Evolutionary conservation across 176 grass and related monocot species (phyloP).

Genomic region (Carex kokanica): DNA sequence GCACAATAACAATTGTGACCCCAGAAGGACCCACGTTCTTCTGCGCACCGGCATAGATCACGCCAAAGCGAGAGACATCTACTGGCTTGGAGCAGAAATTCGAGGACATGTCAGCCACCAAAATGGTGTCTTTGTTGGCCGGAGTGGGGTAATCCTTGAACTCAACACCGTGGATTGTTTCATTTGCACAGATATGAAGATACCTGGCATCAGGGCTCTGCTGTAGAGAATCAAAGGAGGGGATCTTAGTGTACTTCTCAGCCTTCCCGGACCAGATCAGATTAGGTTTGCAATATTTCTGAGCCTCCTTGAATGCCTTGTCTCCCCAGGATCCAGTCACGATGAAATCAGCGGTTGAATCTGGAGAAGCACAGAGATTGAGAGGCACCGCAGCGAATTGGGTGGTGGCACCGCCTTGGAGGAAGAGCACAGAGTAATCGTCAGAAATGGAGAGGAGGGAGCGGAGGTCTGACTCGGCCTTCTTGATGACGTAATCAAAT

Average conservation of each 20-base stretch:
- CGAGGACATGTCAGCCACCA: conserved; percentile 98
- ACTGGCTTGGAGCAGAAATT: conserved; percentile 99
- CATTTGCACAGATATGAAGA: conserved; percentile 98
- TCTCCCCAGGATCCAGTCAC: conserved; percentile 93
- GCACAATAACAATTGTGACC: conserved; percentile 79
- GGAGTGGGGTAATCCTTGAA: conserved; percentile 94
- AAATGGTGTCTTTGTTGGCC: conserved; percentile 39
- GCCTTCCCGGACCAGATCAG: conserved; percentile 84
- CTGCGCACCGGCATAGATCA: conserved; percentile 97
- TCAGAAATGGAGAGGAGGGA: conserved; percentile 65
- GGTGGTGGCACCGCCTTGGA: conserved; percentile 91
- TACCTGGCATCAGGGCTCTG: conserved; percentile 75
- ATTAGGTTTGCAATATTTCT: conserved; percentile 72
- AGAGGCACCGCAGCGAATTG: conserved; percentile 85
- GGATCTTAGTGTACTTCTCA: conserved; percentile 84
- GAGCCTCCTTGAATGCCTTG: conserved; percentile 97
- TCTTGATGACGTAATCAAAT: conserved; percentile 87
- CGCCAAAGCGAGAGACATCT: conserved; percentile 72
- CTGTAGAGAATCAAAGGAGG: conserved; percentile 37
- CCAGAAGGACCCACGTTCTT: conserved; percentile 94
- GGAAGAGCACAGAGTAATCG: conserved; percentile 77
- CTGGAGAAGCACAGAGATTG: conserved; percentile 58
- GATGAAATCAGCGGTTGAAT: conserved; percentile 54
- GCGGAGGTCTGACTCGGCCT: conserved; percentile 85
- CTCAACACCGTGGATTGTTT: conserved; percentile 98